Evolutionary conservation across 768 basidiomycete genomes (phyloP).

Genomic region (Collybia nuda): DNA sequence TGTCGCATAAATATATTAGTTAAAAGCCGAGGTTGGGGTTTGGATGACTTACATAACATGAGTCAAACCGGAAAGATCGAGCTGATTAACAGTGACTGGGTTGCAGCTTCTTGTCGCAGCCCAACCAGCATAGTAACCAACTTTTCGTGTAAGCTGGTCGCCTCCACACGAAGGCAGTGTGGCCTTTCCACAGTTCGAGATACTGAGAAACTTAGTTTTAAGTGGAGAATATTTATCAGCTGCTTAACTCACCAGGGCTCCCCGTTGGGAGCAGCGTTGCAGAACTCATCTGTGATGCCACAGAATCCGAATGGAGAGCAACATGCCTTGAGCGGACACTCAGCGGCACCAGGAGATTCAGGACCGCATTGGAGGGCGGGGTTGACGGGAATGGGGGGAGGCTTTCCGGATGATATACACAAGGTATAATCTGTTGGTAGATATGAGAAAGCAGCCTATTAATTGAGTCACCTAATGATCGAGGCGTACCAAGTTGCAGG

Average conservation of each 20-base stretch:
- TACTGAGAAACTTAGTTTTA: neutral
- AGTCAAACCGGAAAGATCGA: neutral
- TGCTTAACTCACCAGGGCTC: neutral
- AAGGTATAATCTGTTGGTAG: too few relatives aligned
- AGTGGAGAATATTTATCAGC: neutral
- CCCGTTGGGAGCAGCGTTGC: conserved; percentile 1
- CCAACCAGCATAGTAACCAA: conserved; percentile 1
- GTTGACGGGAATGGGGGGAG: too few relatives aligned
- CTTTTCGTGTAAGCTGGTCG: neutral
- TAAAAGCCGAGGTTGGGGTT: neutral
- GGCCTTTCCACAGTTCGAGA: conserved; percentile 1
- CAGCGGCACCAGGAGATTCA: too few relatives aligned
- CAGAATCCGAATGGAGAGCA: neutral
- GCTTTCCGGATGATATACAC: too few relatives aligned
- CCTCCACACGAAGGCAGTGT: conserved; percentile 1
- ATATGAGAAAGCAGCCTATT: too few relatives aligned
- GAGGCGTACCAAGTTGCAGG: neutral
- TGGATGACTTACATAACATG: too few relatives aligned
- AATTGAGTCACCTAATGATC: too few relatives aligned
- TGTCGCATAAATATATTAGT: neutral
- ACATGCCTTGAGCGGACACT: too few relatives aligned
- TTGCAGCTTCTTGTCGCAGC: neutral
- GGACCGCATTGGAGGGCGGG: too few relatives aligned
- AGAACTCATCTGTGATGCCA: neutral
- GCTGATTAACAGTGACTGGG: neutral